phyloP scores from a whole-genome alignment of 306 rosid genomes.

The Rosa persica region DNA sequence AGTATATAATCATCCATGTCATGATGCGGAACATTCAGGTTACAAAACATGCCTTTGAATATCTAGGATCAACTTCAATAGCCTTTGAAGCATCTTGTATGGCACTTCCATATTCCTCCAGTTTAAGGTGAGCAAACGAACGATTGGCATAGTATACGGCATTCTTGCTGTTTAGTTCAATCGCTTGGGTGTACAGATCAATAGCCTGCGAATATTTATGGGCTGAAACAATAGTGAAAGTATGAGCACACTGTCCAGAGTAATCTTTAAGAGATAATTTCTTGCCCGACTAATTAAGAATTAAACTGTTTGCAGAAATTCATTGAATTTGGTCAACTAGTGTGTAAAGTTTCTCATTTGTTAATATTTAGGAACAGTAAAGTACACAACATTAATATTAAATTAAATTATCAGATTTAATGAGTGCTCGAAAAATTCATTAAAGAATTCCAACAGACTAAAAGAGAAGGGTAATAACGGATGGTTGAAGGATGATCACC shows the following conservation, averaged over 20 bases:
- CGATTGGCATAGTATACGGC: slow-evolving; percentile 96
- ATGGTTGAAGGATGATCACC: slow-evolving; percentile 45
- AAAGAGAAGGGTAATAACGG: slow-evolving; percentile 5
- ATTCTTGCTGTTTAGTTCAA: slow-evolving; percentile 67
- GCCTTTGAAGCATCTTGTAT: slow-evolving; percentile 92
- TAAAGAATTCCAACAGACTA: slow-evolving; percentile 1
- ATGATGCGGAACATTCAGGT: slow-evolving; percentile 20
- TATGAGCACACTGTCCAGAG: slow-evolving; percentile 33
- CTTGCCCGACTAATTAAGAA: neutral
- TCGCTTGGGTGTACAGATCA: slow-evolving; percentile 83
- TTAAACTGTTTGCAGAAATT: slow-evolving; percentile 1
- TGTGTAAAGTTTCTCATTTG: neutral
- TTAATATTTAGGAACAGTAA: neutral
- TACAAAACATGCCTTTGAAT: slow-evolving; percentile 68
- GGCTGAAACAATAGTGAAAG: slow-evolving; percentile 53
- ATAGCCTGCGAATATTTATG: slow-evolving; percentile 82
- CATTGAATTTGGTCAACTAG: neutral
- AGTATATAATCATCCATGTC: slow-evolving; percentile 23
- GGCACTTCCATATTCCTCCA: slow-evolving; percentile 97
- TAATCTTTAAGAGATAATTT: neutral
- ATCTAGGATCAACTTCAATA: slow-evolving; percentile 86
- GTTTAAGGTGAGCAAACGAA: slow-evolving; percentile 87
- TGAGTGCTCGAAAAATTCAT: slow-evolving; percentile 4
- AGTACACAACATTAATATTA: neutral
- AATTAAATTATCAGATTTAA: slow-evolving; percentile 8